Evolutionary conservation across 2,329 filamentous ascomycete genomes (phyloP).

Genomic region (Penicillium sumatraense): DNA sequence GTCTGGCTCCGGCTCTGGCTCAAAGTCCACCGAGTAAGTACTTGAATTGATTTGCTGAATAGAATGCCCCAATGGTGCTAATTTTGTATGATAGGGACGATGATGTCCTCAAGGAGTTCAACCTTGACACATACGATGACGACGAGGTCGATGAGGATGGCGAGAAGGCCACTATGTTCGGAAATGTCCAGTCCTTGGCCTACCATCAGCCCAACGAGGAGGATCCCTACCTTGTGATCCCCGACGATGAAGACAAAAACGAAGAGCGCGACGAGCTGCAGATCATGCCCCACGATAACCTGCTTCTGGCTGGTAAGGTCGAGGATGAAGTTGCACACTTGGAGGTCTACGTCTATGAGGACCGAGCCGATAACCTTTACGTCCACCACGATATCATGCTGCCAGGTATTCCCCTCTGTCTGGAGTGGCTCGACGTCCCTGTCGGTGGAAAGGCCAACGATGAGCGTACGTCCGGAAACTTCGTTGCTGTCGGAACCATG

Average conservation of each 20-base stretch:
- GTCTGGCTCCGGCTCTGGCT: slow-evolving; percentile 14
- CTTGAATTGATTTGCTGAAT: background rate
- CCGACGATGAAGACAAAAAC: slow-evolving; percentile 73
- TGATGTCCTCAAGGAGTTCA: slow-evolving; percentile 92
- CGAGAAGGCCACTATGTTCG: slow-evolving; percentile 87
- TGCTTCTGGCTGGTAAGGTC: slow-evolving; percentile 88
- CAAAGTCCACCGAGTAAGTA: slow-evolving; percentile 25
- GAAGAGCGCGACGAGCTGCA: slow-evolving; percentile 94
- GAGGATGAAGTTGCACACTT: slow-evolving; percentile 97
- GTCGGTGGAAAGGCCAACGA: slow-evolving; percentile 70
- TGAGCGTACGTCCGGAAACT: slow-evolving; percentile 77
- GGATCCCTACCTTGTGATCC: slow-evolving; percentile 93
- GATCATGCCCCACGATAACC: slow-evolving; percentile 88
- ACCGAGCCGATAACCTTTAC: slow-evolving; percentile 92
- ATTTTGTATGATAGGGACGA: slow-evolving; percentile 58
- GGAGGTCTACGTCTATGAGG: slow-evolving; percentile 97
- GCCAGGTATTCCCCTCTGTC: slow-evolving; percentile 89
- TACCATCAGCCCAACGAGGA: slow-evolving; percentile 95
- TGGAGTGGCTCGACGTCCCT: slow-evolving; percentile 95
- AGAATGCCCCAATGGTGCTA: slow-evolving; percentile 8
- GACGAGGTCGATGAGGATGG: slow-evolving; percentile 69
- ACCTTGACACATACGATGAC: slow-evolving; percentile 94
- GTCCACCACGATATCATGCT: slow-evolving; percentile 99
- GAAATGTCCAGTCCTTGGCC: slow-evolving; percentile 88
- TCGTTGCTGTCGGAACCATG: slow-evolving; percentile 94